phyloP scores from a whole-genome alignment of 306 rosid genomes.

The Dalbergia cultrata region DNA sequence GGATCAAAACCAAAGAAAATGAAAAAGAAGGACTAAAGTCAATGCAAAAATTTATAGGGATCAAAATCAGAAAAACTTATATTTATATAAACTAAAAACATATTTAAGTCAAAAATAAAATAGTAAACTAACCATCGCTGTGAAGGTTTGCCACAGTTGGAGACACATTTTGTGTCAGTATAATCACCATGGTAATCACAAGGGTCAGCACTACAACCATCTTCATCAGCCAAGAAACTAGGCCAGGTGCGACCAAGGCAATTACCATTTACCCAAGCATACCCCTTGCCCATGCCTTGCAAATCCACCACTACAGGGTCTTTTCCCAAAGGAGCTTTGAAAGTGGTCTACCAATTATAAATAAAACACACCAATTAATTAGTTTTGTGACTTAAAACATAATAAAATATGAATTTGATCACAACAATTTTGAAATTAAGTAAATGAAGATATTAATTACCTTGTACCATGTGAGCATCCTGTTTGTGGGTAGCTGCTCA shows the following conservation, averaged over 20 bases:
- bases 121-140: slow-evolving; percentile 55
- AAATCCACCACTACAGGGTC: slow-evolving; percentile 58
- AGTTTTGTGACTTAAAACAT: too few relatives aligned
- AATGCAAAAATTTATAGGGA: too few relatives aligned
- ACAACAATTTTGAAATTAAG: neutral
- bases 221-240: slow-evolving; percentile 43
- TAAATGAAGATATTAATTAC: slow-evolving; percentile 14
- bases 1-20: too few relatives aligned
- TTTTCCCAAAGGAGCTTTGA: slow-evolving; percentile 63
- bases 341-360: slow-evolving; percentile 47
- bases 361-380: too few relatives aligned
- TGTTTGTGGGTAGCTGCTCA: slow-evolving; percentile 39
- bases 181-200: slow-evolving; percentile 68
- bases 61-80: too few relatives aligned
- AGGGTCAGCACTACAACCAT: slow-evolving; percentile 54
- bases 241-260: slow-evolving; percentile 64
- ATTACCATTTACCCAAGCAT: slow-evolving; percentile 71
- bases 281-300: slow-evolving; percentile 59
- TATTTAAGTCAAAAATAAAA: too few relatives aligned
- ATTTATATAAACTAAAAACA: too few relatives aligned
- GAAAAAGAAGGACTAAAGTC: too few relatives aligned
- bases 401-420: neutral
- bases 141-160: slow-evolving; percentile 62
- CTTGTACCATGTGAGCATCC: slow-evolving; percentile 72
- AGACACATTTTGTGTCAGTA: slow-evolving; percentile 49